Evolutionary conservation across 2,329 filamentous ascomycete genomes (phyloP).

Genomic region (Cyphellophora attinorum): DNA sequence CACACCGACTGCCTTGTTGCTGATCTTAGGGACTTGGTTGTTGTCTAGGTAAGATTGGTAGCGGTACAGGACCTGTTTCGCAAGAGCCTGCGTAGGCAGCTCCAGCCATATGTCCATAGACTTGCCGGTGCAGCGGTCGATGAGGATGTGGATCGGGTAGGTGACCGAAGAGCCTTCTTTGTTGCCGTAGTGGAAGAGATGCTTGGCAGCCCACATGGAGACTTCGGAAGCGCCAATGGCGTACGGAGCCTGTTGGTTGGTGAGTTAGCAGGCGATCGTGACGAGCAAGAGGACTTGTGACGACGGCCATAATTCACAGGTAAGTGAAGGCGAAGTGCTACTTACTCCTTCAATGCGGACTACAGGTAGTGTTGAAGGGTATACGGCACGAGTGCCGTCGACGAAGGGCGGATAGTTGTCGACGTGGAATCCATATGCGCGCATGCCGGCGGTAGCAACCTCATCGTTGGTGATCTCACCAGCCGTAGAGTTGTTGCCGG

Average conservation of each 20-base stretch:
- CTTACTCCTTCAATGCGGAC: constrained; percentile 25
- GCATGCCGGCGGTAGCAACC: too few relatives aligned
- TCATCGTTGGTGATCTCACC: too few relatives aligned
- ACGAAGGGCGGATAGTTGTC: constrained; percentile 16
- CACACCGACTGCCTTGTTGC: constrained; percentile 38
- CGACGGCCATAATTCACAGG: too few relatives aligned
- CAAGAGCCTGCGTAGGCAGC: constrained; percentile 28
- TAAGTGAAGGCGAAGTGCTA: too few relatives aligned
- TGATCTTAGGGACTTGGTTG: constrained; percentile 32
- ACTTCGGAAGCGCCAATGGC: too few relatives aligned
- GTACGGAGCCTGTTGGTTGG: too few relatives aligned
- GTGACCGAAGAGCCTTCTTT: too few relatives aligned
- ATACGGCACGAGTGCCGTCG: constrained; percentile 12
- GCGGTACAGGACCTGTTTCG: constrained; percentile 28
- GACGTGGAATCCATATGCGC: constrained; percentile 3
- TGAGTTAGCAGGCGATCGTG: too few relatives aligned
- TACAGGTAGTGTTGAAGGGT: constrained; percentile 20
- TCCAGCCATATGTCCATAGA: constrained; percentile 47
- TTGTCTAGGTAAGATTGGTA: constrained; percentile 26
- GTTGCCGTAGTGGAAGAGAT: too few relatives aligned
- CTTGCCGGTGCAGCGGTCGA: constrained; percentile 48
- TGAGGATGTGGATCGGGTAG: constrained; percentile 43
- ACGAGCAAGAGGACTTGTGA: too few relatives aligned
- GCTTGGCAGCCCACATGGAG: too few relatives aligned
- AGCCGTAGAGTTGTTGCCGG: too few relatives aligned